Percentiles rank a stretch among this genome's conserved stretches.
phyloP scores from a whole-genome alignment of 768 basidiomycete genomes.

The Tulasnella sp. region DNA sequence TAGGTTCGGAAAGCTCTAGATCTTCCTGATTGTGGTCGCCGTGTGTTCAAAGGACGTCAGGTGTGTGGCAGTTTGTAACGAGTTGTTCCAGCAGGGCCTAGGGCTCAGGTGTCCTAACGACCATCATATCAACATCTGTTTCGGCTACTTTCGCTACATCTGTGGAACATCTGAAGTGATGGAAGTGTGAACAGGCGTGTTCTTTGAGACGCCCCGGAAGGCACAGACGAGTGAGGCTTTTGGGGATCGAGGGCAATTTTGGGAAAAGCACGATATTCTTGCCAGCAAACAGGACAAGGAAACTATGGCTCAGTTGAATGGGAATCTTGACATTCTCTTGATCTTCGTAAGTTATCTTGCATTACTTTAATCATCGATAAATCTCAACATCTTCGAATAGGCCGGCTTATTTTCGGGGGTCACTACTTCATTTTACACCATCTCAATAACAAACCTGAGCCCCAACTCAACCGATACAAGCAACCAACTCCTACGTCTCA shows the following conservation, averaged over 20 bases:
- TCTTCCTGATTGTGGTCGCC: no score
- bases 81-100: no score
- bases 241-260: neutral
- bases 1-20: no score
- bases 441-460: neutral
- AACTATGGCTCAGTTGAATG: neutral
- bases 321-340: conserved; percentile 8
- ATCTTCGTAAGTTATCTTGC: conserved; percentile 1
- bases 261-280: neutral
- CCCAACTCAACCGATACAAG: neutral
- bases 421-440: conserved; percentile 6
- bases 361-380: neutral
- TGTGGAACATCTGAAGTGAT: no score
- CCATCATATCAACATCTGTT: no score
- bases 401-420: conserved; percentile 12
- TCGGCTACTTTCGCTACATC: no score
- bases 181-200: no score
- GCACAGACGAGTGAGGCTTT: no score
- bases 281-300: conserved; percentile 4
- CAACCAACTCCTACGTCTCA: conserved; percentile 1
- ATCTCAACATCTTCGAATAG: neutral
- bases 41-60: no score
- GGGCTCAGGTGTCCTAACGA: no score
- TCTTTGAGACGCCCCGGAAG: no score
- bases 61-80: no score